phyloP scores from a whole-genome alignment of 805 yeast genomes.

The Candida tibetensis region DNA sequence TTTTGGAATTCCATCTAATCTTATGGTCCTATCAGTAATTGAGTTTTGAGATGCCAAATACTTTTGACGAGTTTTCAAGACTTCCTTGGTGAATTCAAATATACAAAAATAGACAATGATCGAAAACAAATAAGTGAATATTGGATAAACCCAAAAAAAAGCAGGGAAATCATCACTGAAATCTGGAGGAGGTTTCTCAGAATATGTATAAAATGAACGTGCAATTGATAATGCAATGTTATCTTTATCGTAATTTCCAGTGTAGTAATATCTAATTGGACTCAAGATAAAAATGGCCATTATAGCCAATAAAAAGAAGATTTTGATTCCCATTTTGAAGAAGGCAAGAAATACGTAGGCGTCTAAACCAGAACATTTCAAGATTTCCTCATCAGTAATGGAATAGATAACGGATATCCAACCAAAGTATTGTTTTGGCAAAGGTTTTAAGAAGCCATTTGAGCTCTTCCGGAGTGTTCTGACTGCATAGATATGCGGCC shows the following conservation, averaged over 20 bases:
- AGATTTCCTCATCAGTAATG: constrained; percentile 24
- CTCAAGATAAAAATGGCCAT: constrained; percentile 30
- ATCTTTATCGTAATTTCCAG: constrained; percentile 45
- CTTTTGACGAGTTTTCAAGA: constrained; percentile 52
- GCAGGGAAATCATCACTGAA: constrained; percentile 36
- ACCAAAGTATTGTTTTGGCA: constrained; percentile 36
- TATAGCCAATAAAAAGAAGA: constrained; percentile 19
- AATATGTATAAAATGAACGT: constrained; percentile 4
- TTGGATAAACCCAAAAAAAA: constrained; percentile 51
- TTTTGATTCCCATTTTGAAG: constrained; percentile 31
- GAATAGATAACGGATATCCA: constrained; percentile 25
- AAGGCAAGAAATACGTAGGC: constrained; percentile 38
- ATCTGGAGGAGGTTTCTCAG: constrained; percentile 20
- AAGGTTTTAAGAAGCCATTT: constrained; percentile 31
- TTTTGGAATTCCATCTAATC: constrained; percentile 53
- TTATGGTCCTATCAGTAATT: constrained; percentile 57
- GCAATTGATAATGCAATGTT: constrained; percentile 16
- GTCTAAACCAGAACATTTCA: constrained; percentile 24
- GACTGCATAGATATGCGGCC: constrained; percentile 59
- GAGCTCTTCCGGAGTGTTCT: constrained; percentile 47
- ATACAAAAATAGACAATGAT: constrained; percentile 44
- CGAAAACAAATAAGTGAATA: constrained; percentile 56
- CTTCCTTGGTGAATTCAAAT: constrained; percentile 45
- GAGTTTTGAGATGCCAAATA: constrained; percentile 60
- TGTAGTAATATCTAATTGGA: constrained; percentile 38